Evolutionary conservation across 1,139 yeast species (phyloP).

Genomic region (Chernovozyma aurita): DNA sequence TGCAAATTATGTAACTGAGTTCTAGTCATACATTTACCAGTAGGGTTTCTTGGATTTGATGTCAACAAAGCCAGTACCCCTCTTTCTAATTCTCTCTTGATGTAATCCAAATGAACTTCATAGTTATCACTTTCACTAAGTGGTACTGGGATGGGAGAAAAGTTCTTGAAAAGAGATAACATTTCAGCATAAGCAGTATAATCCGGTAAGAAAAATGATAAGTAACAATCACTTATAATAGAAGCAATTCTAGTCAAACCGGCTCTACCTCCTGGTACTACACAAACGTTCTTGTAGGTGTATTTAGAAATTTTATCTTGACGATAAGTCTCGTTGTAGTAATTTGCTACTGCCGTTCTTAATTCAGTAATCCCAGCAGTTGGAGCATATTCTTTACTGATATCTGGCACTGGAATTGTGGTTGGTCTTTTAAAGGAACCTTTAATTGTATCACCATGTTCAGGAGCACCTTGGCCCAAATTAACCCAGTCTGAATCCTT

Average conservation of each 20-base stretch:
- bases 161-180: constrained; percentile 62
- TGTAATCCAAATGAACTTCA: constrained; percentile 53
- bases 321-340: constrained; percentile 57
- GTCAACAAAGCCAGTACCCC: constrained; percentile 63
- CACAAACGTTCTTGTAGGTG: constrained; percentile 61
- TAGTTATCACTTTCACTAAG: constrained; percentile 57
- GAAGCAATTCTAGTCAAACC: constrained; percentile 67
- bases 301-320: constrained; percentile 48
- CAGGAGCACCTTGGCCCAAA: constrained; percentile 70
- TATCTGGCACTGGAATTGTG: constrained; percentile 47
- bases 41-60: constrained; percentile 66
- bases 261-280: constrained; percentile 70
- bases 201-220: constrained; percentile 63
- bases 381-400: constrained; percentile 59
- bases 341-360: constrained; percentile 59
- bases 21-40: constrained; percentile 56
- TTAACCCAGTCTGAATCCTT: constrained; percentile 58
- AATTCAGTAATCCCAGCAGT: constrained; percentile 59
- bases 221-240: constrained; percentile 56
- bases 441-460: constrained; percentile 58
- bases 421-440: constrained; percentile 60
- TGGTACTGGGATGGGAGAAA: constrained; percentile 67
- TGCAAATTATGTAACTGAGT: constrained; percentile 51
- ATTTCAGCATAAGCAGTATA: constrained; percentile 73
- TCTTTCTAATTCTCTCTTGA: constrained; percentile 52